A percentile compares a stretch with the other conserved stretches of the same genome.
Evolutionary conservation across 495 filamentous ascomycete genomes (phyloP).

Genomic region (Daldinia childiae): DNA sequence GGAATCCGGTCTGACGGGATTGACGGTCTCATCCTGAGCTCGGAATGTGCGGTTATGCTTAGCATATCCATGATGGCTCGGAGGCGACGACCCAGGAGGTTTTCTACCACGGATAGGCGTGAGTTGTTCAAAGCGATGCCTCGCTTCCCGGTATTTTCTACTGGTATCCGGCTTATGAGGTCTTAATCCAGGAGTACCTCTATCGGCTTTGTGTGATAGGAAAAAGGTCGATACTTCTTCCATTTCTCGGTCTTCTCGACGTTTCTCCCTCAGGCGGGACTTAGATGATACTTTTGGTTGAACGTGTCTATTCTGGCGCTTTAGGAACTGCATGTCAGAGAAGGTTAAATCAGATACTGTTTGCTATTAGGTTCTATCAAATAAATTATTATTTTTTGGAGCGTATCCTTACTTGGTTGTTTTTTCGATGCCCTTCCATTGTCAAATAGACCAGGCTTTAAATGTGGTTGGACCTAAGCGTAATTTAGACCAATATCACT

Average conservation of each 20-base stretch:
- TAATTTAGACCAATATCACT: constrained; percentile 38
- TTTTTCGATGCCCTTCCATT: constrained; percentile 73
- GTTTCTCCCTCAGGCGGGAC: constrained; percentile 39
- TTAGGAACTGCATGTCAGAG: constrained; percentile 72
- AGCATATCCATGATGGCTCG: neutral
- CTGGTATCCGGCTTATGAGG: neutral
- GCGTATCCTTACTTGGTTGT: constrained; percentile 55
- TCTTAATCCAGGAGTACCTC: constrained; percentile 3
- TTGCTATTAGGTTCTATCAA: constrained; percentile 21
- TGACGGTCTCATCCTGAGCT: neutral
- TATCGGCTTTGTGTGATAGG: constrained; percentile 21
- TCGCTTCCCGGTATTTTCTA: neutral
- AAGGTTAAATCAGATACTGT: constrained; percentile 73
- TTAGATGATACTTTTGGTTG: constrained; percentile 31
- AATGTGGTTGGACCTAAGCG: constrained; percentile 63
- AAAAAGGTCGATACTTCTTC: constrained; percentile 58
- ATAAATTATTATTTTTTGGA: constrained; percentile 16
- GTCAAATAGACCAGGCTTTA: constrained; percentile 71
- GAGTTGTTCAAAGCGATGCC: neutral
- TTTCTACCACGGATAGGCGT: neutral
- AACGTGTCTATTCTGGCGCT: constrained; percentile 31
- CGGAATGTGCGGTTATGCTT: neutral
- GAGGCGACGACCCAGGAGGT: neutral
- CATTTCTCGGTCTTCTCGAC: constrained; percentile 46
- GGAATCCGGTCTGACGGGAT: neutral